Conservation (phyloP, 768 basidiomycete genomes). For the Boletus sp. region DNA sequence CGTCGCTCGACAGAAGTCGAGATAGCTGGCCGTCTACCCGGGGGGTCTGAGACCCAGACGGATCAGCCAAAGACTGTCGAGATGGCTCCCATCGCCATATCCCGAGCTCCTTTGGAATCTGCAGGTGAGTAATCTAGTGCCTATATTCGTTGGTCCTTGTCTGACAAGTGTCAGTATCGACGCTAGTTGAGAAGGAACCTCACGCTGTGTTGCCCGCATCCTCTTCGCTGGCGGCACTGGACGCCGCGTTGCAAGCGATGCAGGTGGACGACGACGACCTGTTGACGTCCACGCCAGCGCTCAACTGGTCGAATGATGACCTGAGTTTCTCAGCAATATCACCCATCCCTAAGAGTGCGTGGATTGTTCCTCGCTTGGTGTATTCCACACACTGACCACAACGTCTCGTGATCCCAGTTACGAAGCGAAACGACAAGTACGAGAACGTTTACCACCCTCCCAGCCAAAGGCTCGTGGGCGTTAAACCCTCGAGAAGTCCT, state of each 20-base stretch:
- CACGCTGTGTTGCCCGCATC: constrained; percentile 3
- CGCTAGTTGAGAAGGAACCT: not conserved
- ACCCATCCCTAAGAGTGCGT: not conserved
- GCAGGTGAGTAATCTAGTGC: constrained; percentile 4
- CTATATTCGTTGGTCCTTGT: not conserved
- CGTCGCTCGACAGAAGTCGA: constrained; percentile 7
- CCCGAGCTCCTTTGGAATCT: not conserved
- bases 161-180: constrained; percentile 9
- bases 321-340: constrained; percentile 4
- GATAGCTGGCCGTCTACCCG: constrained; percentile 2
- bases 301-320: not conserved
- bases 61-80: not conserved
- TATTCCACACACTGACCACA: not conserved
- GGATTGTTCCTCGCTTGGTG: not conserved
- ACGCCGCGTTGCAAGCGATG: constrained; percentile 11
- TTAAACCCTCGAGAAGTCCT: not conserved
- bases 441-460: not conserved
- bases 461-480: not conserved
- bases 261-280: not conserved
- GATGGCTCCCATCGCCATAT: not conserved
- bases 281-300: not conserved
- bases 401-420: not conserved
- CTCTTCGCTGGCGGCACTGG: constrained; percentile 14
- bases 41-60: constrained; percentile 19
- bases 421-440: not conserved